These are phyloP conservation scores for Phytophthora tentaculata DNA, from an alignment of 352 stramenopile genomes.

Conservation along the genomic window DNA sequence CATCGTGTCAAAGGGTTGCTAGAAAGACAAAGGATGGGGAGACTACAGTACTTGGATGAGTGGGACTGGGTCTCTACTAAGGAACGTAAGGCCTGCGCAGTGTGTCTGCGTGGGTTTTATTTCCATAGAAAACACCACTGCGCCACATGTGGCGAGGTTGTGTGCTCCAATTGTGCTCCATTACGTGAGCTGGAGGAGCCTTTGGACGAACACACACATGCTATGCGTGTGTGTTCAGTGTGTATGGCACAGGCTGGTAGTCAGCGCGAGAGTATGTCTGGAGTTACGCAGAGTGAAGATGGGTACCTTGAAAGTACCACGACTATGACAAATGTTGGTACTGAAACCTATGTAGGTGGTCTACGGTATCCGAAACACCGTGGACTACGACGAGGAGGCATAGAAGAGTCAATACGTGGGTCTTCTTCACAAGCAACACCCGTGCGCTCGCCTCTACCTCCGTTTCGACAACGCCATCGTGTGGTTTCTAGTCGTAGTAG, in stretches of 20 bases:
- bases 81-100: constrained; percentile 79
- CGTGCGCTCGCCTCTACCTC: constrained; percentile 25
- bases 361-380: constrained; percentile 43
- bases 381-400: constrained; percentile 21
- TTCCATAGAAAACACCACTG: constrained; percentile 85
- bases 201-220: constrained; percentile 53
- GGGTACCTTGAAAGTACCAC: constrained; percentile 32
- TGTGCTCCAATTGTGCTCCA: constrained; percentile 76
- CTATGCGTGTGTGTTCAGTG: constrained; percentile 71
- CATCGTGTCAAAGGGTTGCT: constrained; percentile 65
- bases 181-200: constrained; percentile 77
- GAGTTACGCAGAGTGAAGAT: constrained; percentile 38
- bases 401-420: constrained; percentile 23
- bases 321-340: constrained; percentile 53
- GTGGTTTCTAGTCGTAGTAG: constrained; percentile 21
- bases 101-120: constrained; percentile 81
- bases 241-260: constrained; percentile 65
- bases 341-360: constrained; percentile 51
- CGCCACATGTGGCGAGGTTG: constrained; percentile 76
- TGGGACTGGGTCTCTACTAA: constrained; percentile 78
- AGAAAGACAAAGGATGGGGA: constrained; percentile 78
- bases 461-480: constrained; percentile 26
- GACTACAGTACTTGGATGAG: constrained; percentile 77
- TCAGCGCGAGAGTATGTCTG: constrained; percentile 23
- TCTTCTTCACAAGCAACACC: constrained; percentile 13